Percentiles rank a stretch among this genome's conserved stretches.
Evolutionary conservation across 257 asterid species (phyloP).

Genomic region (Anisodus tanguticus): DNA sequence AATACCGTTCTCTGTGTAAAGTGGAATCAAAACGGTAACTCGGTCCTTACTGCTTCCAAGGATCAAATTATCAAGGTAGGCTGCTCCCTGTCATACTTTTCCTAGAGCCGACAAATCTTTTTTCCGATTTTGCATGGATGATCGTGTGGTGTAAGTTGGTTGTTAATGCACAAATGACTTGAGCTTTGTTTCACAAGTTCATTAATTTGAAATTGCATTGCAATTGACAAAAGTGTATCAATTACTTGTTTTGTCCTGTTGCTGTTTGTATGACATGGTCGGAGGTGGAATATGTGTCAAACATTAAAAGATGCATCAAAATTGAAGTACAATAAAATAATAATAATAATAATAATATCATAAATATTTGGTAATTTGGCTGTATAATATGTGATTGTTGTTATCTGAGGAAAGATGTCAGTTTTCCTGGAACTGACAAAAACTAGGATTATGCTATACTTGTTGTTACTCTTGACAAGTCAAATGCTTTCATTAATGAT

Average conservation of each 20-base stretch:
- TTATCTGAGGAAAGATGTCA: neutral
- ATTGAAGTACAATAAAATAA: neutral
- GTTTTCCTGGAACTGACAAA: neutral
- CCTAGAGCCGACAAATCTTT: neutral
- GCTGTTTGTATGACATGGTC: conserved; percentile 2
- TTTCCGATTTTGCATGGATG: neutral
- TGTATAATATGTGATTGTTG: conserved; percentile 6
- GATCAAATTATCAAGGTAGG: conserved; percentile 94
- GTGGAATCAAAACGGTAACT: conserved; percentile 98
- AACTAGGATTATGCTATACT: neutral
- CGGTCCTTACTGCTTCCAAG: conserved; percentile 94
- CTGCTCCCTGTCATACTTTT: conserved; percentile 26
- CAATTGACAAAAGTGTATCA: neutral
- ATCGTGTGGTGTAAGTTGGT: conserved; percentile 8
- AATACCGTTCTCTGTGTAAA: conserved; percentile 83
- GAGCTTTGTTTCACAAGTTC: neutral
- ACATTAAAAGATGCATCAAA: neutral
- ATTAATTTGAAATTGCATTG: neutral
- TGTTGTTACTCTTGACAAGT: neutral
- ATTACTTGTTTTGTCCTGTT: neutral
- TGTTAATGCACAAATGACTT: neutral
- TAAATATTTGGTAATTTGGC: neutral
- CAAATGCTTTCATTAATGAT: conserved; percentile 15
- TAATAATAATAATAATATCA: neutral
- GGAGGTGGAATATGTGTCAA: neutral